These are phyloP conservation scores for Candida hungchunana DNA, from an alignment of 805 yeast genomes.

Conservation along the genomic window DNA sequence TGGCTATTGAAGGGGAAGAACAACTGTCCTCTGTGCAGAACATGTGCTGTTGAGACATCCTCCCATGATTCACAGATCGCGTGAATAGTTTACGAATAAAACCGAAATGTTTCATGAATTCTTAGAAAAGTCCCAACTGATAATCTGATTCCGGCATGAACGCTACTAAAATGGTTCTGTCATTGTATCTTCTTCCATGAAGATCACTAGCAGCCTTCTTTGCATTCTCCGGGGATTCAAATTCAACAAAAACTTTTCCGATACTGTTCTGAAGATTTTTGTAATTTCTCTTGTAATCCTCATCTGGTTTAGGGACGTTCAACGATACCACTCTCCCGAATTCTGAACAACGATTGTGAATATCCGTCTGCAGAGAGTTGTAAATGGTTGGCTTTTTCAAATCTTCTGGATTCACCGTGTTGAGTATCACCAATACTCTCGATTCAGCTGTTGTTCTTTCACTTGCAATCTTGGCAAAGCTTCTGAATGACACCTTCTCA, in stretches of 20 bases:
- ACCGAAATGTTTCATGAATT: no score
- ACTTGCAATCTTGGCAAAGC: slow-evolving; percentile 17
- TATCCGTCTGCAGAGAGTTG: slow-evolving; percentile 47
- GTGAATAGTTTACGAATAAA: no score
- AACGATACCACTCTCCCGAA: slow-evolving; percentile 51
- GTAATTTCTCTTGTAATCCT: slow-evolving; percentile 40
- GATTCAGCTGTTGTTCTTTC: slow-evolving; percentile 23
- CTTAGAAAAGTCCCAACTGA: slow-evolving; percentile 29
- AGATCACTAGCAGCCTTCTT: slow-evolving; percentile 49
- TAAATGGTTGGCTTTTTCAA: slow-evolving; percentile 46
- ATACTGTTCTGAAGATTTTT: slow-evolving; percentile 48
- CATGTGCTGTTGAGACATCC: slow-evolving; percentile 30
- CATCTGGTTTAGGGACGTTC: slow-evolving; percentile 55
- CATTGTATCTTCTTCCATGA: slow-evolving; percentile 65
- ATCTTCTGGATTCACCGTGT: slow-evolving; percentile 62
- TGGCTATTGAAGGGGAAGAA: slow-evolving; percentile 53
- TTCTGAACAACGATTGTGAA: slow-evolving; percentile 43
- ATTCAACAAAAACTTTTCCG: slow-evolving; percentile 72
- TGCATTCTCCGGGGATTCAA: slow-evolving; percentile 48
- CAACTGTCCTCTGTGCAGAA: slow-evolving; percentile 55
- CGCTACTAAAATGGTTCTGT: slow-evolving; percentile 62
- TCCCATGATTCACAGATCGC: no score
- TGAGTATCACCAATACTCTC: slow-evolving; percentile 59
- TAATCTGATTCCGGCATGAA: slow-evolving; percentile 60
- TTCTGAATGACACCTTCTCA: slow-evolving; percentile 22